Conservation (phyloP, 202 grass and related monocot species). For the Musa balbisiana region DNA sequence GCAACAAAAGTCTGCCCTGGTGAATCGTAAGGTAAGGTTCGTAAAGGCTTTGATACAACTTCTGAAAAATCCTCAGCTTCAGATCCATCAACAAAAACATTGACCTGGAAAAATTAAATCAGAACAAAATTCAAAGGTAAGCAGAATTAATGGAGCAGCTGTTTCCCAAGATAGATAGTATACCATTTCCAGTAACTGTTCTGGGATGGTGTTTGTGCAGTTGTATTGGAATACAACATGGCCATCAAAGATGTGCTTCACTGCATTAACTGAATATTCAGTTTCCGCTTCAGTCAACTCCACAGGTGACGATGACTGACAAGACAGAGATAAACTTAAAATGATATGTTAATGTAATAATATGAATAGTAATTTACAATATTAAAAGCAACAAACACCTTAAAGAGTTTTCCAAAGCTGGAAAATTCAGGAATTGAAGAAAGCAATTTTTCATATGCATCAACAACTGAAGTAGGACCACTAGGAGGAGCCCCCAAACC, state of each 20-base stretch:
- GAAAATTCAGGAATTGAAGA: constrained; percentile 83
- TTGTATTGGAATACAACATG: constrained; percentile 89
- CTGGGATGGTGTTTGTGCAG: constrained; percentile 94
- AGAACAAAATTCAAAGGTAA: background rate
- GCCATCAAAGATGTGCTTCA: constrained; percentile 86
- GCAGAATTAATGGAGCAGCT: background rate
- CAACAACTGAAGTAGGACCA: constrained; percentile 57
- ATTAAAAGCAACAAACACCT: constrained; percentile 26
- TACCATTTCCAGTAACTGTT: constrained; percentile 91
- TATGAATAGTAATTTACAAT: background rate
- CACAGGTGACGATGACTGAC: constrained; percentile 80
- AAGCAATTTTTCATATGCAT: constrained; percentile 89
- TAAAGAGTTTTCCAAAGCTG: constrained; percentile 85
- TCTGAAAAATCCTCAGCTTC: constrained; percentile 92
- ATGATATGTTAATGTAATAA: background rate
- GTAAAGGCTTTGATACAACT: constrained; percentile 61
- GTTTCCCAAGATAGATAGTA: constrained; percentile 15
- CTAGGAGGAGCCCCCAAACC: constrained; percentile 47
- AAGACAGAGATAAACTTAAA: constrained; percentile 18
- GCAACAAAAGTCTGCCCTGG: constrained; percentile 91
- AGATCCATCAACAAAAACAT: constrained; percentile 88
- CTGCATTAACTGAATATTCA: constrained; percentile 92
- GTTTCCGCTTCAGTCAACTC: constrained; percentile 98
- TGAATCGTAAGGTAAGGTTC: constrained; percentile 68
- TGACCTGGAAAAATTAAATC: constrained; percentile 41